Evolutionary conservation across 306 rosid genomes (phyloP).

Genomic region (Cercis canadensis): DNA sequence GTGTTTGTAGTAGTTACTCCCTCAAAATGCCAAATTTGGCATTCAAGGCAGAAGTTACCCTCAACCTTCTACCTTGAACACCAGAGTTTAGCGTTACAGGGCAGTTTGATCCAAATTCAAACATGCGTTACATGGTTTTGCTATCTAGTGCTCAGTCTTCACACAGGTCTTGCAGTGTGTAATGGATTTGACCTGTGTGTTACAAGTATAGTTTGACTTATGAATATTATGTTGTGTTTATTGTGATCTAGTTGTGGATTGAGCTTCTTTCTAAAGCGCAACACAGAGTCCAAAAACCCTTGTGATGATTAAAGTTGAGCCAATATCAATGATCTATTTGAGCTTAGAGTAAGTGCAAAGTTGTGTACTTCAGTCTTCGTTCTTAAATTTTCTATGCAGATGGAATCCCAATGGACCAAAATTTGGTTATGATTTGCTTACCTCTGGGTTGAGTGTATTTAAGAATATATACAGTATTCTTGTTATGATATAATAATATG

Average conservation of each 20-base stretch:
- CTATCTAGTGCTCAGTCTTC: background rate
- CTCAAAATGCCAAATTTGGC: no score
- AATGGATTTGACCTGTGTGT: background rate
- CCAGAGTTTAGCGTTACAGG: no score
- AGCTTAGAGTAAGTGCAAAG: no score
- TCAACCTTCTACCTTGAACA: no score
- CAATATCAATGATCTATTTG: no score
- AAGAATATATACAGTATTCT: background rate
- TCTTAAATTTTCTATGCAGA: constrained; percentile 8
- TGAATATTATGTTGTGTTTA: background rate
- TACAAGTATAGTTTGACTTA: constrained; percentile 1
- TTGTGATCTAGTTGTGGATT: no score
- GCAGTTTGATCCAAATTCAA: no score
- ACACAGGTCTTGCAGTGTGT: background rate
- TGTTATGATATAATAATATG: background rate
- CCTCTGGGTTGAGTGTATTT: background rate
- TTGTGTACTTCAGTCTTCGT: background rate
- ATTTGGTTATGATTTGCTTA: background rate
- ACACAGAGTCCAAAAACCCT: background rate
- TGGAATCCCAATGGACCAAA: background rate
- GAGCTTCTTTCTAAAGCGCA: background rate
- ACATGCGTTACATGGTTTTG: no score
- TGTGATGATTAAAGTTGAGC: constrained; percentile 17
- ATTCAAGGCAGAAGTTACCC: no score
- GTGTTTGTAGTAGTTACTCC: no score